Percentiles rank a stretch among this genome's conserved stretches.
Evolutionary conservation across 2,329 filamentous ascomycete species (phyloP).

Genomic region (Alternaria arbusti): DNA sequence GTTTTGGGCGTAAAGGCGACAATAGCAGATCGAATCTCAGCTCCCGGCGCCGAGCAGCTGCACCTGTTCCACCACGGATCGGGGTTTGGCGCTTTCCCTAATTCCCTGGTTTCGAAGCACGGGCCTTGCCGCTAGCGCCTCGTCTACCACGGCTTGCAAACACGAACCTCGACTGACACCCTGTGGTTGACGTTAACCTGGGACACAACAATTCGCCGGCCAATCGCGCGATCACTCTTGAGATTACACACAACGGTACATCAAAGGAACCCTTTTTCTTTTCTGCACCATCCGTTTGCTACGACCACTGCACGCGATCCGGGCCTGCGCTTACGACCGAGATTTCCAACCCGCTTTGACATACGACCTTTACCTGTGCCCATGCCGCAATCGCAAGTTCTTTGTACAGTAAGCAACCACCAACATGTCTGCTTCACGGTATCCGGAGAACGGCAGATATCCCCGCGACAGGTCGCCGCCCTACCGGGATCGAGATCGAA

Average conservation of each 20-base stretch:
- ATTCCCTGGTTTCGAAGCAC: conserved; percentile 20
- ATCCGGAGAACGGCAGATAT: conserved; percentile 46
- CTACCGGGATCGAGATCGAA: conserved; percentile 71
- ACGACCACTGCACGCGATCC: neutral
- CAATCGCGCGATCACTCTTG: neutral
- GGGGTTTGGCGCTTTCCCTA: conserved; percentile 27
- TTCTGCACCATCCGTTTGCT: neutral
- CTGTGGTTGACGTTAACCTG: conserved; percentile 15
- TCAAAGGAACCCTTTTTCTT: neutral
- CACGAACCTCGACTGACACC: conserved; percentile 17
- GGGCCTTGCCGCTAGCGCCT: conserved; percentile 22
- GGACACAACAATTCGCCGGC: conserved; percentile 1
- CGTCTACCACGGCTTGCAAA: conserved; percentile 18
- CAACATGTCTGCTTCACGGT: conserved; percentile 45
- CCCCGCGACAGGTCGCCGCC: conserved; percentile 54
- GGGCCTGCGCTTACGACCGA: neutral
- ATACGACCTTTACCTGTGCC: conserved; percentile 7
- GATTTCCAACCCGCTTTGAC: neutral
- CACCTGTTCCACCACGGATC: conserved; percentile 34
- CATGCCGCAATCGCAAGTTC: conserved; percentile 22
- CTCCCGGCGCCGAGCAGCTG: conserved; percentile 37
- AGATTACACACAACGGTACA: neutral
- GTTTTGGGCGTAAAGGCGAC: conserved; percentile 19
- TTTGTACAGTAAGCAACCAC: conserved; percentile 4
- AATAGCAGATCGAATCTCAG: conserved; percentile 38